These are phyloP conservation scores for Lavandula angustifolia DNA, from an alignment of 257 asterid genomes.

Conservation along the genomic window DNA sequence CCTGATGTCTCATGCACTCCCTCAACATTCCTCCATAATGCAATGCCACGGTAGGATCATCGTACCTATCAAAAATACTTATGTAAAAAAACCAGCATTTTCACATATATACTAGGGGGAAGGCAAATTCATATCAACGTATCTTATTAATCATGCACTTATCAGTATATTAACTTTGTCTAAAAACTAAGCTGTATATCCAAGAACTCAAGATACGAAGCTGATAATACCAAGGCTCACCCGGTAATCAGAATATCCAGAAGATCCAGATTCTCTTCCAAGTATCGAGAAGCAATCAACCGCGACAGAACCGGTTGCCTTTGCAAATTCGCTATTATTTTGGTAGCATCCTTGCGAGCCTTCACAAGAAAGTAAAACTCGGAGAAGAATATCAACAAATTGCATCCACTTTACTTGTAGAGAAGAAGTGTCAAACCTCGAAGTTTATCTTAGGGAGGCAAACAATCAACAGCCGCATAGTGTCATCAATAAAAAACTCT, in stretches of 20 bases:
- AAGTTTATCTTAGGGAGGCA: conserved; percentile 74
- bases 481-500: conserved; percentile 66
- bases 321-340: conserved; percentile 84
- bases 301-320: conserved; percentile 75
- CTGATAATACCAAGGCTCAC: conserved; percentile 35
- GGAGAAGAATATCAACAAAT: neutral
- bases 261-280: conserved; percentile 77
- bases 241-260: conserved; percentile 65
- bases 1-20: conserved; percentile 92
- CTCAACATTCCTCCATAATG: conserved; percentile 86
- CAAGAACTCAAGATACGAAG: neutral
- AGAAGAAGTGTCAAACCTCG: conserved; percentile 44
- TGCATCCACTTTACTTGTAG: neutral
- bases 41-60: conserved; percentile 70
- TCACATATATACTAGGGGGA: no score
- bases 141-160: neutral
- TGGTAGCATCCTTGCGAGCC: conserved; percentile 92
- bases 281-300: conserved; percentile 76
- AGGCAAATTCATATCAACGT: neutral
- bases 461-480: conserved; percentile 62
- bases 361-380: conserved; percentile 28
- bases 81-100: conserved; percentile 1
- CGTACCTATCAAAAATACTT: conserved; percentile 51
- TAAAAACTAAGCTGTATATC: conserved; percentile 2
- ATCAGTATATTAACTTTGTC: no score